Percentiles rank a stretch among this genome's conserved stretches.
phyloP scores from a whole-genome alignment of 2,329 filamentous ascomycete species.

The Trichoderma polysporum region DNA sequence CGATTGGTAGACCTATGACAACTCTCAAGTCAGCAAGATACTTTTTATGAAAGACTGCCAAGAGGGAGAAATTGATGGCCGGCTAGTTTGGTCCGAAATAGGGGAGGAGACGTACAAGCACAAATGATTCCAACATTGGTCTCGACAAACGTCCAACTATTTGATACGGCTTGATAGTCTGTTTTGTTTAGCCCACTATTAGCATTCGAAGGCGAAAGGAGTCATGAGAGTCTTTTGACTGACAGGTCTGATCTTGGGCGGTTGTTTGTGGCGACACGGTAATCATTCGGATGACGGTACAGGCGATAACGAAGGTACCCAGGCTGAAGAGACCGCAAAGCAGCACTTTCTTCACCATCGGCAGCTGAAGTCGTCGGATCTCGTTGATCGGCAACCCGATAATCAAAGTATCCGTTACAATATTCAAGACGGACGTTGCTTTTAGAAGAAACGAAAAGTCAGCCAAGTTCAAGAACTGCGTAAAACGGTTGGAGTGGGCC shows the following conservation, averaged over 20 bases:
- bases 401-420: background rate
- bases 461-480: background rate
- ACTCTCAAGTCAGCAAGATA: background rate
- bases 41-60: background rate
- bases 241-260: background rate
- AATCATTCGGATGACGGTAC: background rate
- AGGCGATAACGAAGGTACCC: background rate
- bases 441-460: background rate
- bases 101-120: background rate
- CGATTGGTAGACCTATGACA: background rate
- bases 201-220: background rate
- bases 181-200: too few species aligned
- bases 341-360: background rate
- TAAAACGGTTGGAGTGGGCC: too few species aligned
- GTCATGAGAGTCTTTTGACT: background rate
- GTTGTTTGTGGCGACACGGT: background rate
- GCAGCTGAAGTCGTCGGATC: background rate
- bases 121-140: background rate
- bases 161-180: background rate
- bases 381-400: background rate
- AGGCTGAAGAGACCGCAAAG: background rate
- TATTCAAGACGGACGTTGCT: background rate
- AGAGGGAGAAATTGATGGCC: background rate
- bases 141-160: background rate
- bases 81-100: background rate